phyloP scores from a whole-genome alignment of 257 asterid species.

The Solanum chiquidenum region DNA sequence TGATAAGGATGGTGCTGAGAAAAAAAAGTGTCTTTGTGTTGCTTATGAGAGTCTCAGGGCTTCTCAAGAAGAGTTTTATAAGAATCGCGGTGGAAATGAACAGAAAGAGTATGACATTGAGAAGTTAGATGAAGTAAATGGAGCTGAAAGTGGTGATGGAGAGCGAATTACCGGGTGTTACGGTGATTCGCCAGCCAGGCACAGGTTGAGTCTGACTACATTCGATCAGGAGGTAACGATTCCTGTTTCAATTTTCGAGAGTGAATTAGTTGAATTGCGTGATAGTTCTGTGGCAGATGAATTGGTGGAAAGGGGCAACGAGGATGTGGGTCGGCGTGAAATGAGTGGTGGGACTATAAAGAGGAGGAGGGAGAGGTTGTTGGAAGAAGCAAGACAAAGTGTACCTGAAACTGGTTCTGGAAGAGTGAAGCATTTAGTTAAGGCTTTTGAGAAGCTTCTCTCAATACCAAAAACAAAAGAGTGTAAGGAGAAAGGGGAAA shows the following conservation, averaged over 20 bases:
- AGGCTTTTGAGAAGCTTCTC: constrained; percentile 66
- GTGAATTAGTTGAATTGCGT: constrained; percentile 1
- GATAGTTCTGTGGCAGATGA: constrained; percentile 5
- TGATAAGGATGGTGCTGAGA: constrained; percentile 15
- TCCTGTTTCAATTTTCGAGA: not conserved
- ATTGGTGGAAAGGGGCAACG: not conserved
- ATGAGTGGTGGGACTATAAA: constrained; percentile 14
- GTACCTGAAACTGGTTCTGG: constrained; percentile 59
- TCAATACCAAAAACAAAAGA: constrained; percentile 25
- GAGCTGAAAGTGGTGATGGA: not conserved
- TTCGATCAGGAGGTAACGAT: not conserved
- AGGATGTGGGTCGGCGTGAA: constrained; percentile 11
- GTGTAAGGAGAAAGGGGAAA: constrained; percentile 20
- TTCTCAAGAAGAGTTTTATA: constrained; percentile 70
- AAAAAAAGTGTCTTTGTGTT: constrained; percentile 53
- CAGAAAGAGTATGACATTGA: not conserved
- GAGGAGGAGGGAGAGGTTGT: constrained; percentile 56
- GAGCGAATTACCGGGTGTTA: not conserved
- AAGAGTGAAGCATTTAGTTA: constrained; percentile 68
- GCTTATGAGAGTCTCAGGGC: constrained; percentile 72
- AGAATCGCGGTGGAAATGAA: constrained; percentile 3
- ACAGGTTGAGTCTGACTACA: not conserved
- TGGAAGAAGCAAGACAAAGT: constrained; percentile 41
- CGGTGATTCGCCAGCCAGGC: not conserved
- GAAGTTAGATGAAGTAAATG: constrained; percentile 1